Conservation (phyloP, 2,329 filamentous ascomycete species). For the Colletotrichum orbiculare region DNA sequence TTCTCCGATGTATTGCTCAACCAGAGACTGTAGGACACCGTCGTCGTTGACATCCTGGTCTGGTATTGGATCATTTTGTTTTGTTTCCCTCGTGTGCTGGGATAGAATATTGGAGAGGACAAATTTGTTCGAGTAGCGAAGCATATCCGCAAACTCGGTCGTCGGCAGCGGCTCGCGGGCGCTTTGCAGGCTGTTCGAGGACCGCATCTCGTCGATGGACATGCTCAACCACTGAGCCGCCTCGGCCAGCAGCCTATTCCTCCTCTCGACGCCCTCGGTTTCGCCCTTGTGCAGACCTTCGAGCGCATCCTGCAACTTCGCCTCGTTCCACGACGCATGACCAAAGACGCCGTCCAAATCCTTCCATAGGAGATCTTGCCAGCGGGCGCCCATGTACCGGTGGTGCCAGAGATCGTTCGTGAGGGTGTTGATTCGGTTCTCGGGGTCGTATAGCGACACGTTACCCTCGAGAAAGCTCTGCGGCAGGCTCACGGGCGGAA, state of each 20-base stretch:
- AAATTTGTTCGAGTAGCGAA: slow-evolving; percentile 33
- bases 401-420: slow-evolving; percentile 36
- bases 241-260: slow-evolving; percentile 32
- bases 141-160: slow-evolving; percentile 35
- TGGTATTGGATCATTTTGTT: slow-evolving; percentile 4
- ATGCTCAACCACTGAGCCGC: slow-evolving; percentile 33
- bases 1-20: slow-evolving; percentile 34
- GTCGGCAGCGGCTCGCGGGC: slow-evolving; percentile 30
- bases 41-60: neutral
- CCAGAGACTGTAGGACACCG: slow-evolving; percentile 17
- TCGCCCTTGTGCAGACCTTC: slow-evolving; percentile 23
- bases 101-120: slow-evolving; percentile 31
- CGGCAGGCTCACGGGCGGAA: slow-evolving; percentile 67
- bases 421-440: slow-evolving; percentile 38
- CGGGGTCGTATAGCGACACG: slow-evolving; percentile 54
- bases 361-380: slow-evolving; percentile 37
- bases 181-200: slow-evolving; percentile 18
- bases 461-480: slow-evolving; percentile 65
- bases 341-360: slow-evolving; percentile 34
- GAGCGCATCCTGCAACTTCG: slow-evolving; percentile 23
- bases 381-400: slow-evolving; percentile 36
- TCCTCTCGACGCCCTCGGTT: slow-evolving; percentile 27
- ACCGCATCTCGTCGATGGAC: slow-evolving; percentile 35
- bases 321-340: slow-evolving; percentile 32
- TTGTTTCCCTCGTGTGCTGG: slow-evolving; percentile 27